Conservation (phyloP, 1,284 basidiomycete species). For the Ganoderma sp. region DNA sequence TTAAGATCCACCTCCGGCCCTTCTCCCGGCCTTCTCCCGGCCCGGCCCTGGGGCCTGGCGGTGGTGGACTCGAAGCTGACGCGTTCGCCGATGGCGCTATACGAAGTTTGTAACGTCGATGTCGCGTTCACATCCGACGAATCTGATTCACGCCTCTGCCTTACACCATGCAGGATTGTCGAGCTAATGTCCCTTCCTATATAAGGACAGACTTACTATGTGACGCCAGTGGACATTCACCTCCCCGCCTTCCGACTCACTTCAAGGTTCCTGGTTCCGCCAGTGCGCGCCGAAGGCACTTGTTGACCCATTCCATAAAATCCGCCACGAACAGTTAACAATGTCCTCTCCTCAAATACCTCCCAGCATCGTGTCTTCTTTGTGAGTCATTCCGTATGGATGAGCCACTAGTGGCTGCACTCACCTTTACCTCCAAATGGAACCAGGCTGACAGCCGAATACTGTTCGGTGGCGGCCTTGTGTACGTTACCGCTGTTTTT, state of each 20-base stretch:
- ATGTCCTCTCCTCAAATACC: neutral
- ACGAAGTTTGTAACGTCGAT: neutral
- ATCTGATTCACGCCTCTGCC: neutral
- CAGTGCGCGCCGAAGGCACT: neutral
- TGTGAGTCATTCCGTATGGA: neutral
- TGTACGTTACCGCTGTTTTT: neutral
- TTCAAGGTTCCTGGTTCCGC: too few relatives aligned
- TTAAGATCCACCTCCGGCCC: neutral
- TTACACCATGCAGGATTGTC: neutral
- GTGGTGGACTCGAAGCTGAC: neutral
- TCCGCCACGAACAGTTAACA: neutral
- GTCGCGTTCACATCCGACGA: neutral
- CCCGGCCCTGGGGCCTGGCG: neutral
- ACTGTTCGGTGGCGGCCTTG: neutral
- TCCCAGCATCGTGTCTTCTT: neutral
- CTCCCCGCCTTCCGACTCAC: too few relatives aligned
- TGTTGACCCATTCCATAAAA: neutral
- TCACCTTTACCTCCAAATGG: neutral
- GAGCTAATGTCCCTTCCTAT: neutral
- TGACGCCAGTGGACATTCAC: too few relatives aligned
- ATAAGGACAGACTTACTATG: neutral
- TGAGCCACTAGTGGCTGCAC: neutral
- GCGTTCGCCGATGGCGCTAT: neutral
- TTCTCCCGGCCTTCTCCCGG: conserved; percentile 5
- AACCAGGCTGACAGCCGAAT: neutral